Evolutionary conservation across 225 moss, liverwort and hornwort genomes (phyloP).

Genomic region (Lunularia cruciata): DNA sequence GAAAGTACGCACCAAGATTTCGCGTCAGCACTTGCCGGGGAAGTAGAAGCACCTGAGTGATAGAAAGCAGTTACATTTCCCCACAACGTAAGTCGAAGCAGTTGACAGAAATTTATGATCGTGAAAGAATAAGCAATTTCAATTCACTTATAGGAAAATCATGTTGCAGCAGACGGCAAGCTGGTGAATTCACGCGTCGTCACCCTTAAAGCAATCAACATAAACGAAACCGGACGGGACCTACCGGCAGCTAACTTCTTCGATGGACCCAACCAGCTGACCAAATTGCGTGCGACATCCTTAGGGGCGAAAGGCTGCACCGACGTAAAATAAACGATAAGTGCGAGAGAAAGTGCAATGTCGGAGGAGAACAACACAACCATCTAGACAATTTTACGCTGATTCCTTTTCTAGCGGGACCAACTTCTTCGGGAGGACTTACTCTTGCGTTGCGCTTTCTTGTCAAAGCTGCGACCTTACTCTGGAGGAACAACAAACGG

Average conservation of each 20-base stretch:
- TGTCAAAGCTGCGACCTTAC: conserved; percentile 41
- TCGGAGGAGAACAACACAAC: too few species aligned
- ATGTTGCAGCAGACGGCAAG: neutral
- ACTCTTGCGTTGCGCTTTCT: conserved; percentile 37
- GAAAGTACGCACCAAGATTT: conserved; percentile 33
- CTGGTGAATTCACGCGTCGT: neutral
- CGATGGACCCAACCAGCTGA: conserved; percentile 21
- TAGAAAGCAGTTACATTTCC: too few species aligned
- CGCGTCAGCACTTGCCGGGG: conserved; percentile 1
- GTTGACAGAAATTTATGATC: too few species aligned
- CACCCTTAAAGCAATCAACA: too few species aligned
- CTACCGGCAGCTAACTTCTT: conserved; percentile 23
- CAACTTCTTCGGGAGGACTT: conserved; percentile 18
- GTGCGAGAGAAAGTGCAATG: too few species aligned
- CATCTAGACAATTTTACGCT: neutral
- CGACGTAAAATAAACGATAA: too few species aligned
- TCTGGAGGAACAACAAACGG: conserved; percentile 35
- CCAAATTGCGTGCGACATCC: conserved; percentile 30
- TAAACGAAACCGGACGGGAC: neutral
- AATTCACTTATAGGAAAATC: neutral
- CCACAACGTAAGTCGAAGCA: too few species aligned
- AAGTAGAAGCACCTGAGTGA: neutral
- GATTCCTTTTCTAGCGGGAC: neutral
- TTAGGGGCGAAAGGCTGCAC: conserved; percentile 41
- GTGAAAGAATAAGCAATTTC: neutral